Percentiles rank a stretch among this genome's conserved stretches.
Conservation (phyloP, 345 rosid species). For the Linum tenue region DNA sequence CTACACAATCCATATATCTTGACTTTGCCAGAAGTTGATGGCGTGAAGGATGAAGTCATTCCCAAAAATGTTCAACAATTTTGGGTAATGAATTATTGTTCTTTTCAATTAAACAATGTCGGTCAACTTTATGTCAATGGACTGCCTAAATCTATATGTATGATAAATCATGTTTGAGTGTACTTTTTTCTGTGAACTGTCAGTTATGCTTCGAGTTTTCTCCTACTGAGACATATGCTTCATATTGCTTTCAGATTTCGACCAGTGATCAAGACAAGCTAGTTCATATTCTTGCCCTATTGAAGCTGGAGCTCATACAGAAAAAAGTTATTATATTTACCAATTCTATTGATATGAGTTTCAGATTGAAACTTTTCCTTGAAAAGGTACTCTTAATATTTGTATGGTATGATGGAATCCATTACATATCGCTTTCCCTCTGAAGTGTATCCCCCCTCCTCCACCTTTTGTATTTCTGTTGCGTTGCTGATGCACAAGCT, state of each 20-base stretch:
- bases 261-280: constrained; percentile 59
- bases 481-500: not conserved
- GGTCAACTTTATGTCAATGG: no score
- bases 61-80: constrained; percentile 89
- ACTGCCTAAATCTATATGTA: no score
- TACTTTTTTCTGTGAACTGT: no score
- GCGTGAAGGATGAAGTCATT: constrained; percentile 57
- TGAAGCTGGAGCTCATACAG: constrained; percentile 77
- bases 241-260: constrained; percentile 37
- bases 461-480: not conserved
- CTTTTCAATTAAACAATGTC: no score
- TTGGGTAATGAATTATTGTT: constrained; percentile 40
- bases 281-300: constrained; percentile 59
- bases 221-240: not conserved
- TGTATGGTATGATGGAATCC: no score
- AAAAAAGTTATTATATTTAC: constrained; percentile 71
- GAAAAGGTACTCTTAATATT: constrained; percentile 53
- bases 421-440: not conserved
- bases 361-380: constrained; percentile 64
- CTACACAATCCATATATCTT: constrained; percentile 73
- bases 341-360: constrained; percentile 75
- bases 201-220: no score
- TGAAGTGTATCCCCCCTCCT: not conserved
- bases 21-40: constrained; percentile 65
- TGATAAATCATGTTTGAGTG: no score